These are phyloP conservation scores for Metschnikowia colocasiae DNA, from an alignment of 805 yeast species.

Conservation along the genomic window DNA sequence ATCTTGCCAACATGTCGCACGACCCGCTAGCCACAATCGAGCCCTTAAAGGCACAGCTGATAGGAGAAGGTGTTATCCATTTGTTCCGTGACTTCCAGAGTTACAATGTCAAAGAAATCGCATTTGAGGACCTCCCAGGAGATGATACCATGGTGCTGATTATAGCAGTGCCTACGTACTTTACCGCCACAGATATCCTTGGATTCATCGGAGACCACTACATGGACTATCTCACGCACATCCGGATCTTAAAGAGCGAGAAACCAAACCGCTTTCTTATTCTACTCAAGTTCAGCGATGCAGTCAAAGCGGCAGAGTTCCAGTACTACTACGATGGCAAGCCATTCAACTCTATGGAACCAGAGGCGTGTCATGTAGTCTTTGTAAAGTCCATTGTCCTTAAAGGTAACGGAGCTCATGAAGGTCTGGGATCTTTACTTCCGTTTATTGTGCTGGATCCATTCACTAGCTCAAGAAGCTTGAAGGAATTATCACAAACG, in stretches of 20 bases:
- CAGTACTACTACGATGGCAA: conserved; percentile 65
- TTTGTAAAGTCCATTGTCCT: conserved; percentile 60
- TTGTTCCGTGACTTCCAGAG: conserved; percentile 51
- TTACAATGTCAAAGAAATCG: conserved; percentile 5
- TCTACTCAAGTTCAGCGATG: conserved; percentile 64
- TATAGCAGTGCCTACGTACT: conserved; percentile 82
- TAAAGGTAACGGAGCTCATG: conserved; percentile 15
- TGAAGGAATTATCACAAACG: conserved; percentile 2
- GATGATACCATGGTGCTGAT: conserved; percentile 72
- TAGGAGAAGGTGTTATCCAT: conserved; percentile 74
- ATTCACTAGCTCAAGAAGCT: conserved; percentile 42
- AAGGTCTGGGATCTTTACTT: conserved; percentile 30
- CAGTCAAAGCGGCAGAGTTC: conserved; percentile 57
- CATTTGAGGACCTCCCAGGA: conserved; percentile 25
- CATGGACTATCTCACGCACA: conserved; percentile 57
- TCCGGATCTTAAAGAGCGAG: conserved; percentile 66
- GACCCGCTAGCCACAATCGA: conserved; percentile 21
- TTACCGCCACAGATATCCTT: conserved; percentile 77
- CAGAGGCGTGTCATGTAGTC: conserved; percentile 78
- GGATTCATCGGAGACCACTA: conserved; percentile 73
- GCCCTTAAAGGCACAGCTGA: conserved; percentile 56
- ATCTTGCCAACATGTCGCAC: conserved; percentile 9
- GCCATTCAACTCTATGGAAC: conserved; percentile 81
- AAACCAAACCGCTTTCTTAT: conserved; percentile 71
- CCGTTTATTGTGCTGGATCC: conserved; percentile 76